Evolutionary conservation across 192 early-diverging fungal genomes (phyloP).

Genomic region (Gigaspora rosea): DNA sequence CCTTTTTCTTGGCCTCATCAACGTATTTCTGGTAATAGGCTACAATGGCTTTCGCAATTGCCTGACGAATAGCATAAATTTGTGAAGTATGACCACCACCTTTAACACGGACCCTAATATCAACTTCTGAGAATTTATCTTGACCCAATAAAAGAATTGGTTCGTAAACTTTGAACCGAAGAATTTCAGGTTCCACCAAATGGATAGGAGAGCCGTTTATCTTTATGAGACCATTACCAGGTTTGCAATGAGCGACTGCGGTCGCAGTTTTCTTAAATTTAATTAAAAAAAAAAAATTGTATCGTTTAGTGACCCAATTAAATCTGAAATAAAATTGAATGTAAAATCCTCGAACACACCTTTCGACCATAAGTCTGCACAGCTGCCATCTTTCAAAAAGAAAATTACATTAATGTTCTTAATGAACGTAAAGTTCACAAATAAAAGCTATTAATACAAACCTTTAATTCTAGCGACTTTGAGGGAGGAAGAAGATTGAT

Average conservation of each 20-base stretch:
- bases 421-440: too few relatives aligned
- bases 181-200: slow-evolving; percentile 95
- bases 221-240: slow-evolving; percentile 95
- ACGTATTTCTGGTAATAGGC: slow-evolving; percentile 99
- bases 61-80: slow-evolving; percentile 98
- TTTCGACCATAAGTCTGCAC: slow-evolving; percentile 82
- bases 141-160: slow-evolving; percentile 94
- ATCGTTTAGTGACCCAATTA: background rate
- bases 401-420: too few relatives aligned
- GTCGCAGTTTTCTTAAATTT: slow-evolving; percentile 91
- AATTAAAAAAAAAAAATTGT: slow-evolving; percentile 9
- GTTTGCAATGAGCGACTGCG: slow-evolving; percentile 98
- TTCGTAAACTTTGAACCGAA: slow-evolving; percentile 99
- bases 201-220: slow-evolving; percentile 96
- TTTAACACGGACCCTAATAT: slow-evolving; percentile 95
- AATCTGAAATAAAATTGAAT: slow-evolving; percentile 6
- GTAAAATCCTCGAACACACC: slow-evolving; percentile 37
- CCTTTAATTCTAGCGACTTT: slow-evolving; percentile 5
- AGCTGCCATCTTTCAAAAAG: slow-evolving; percentile 45
- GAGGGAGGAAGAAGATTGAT: background rate
- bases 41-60: slow-evolving; percentile 98
- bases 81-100: slow-evolving; percentile 98
- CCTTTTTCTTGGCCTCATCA: slow-evolving; percentile 99
- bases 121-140: slow-evolving; percentile 93
- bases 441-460: background rate